Conservation (phyloP, 768 basidiomycete genomes). For the Sporobolomyces roseus region DNA sequence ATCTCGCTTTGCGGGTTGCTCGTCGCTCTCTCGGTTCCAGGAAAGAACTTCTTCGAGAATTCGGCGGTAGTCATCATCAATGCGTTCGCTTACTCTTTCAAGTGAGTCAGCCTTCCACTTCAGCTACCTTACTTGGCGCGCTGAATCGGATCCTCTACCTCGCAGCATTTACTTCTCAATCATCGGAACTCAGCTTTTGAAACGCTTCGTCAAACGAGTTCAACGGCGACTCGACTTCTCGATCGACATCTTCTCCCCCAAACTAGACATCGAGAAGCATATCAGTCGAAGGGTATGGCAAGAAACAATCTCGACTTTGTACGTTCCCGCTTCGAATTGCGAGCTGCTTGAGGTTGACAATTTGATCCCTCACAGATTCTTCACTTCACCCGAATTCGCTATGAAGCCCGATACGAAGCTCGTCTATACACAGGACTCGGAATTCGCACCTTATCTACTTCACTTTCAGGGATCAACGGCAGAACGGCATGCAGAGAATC, state of each 20-base stretch:
- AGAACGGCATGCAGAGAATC: slow-evolving; percentile 71
- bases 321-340: too few relatives aligned
- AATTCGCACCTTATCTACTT: slow-evolving; percentile 68
- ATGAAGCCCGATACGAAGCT: slow-evolving; percentile 62
- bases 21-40: slow-evolving; percentile 61
- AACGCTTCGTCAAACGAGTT: slow-evolving; percentile 58
- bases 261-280: slow-evolving; percentile 54
- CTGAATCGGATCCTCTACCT: too few relatives aligned
- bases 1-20: slow-evolving; percentile 63
- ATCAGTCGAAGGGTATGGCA: slow-evolving; percentile 72
- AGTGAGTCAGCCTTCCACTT: slow-evolving; percentile 37
- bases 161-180: slow-evolving; percentile 56
- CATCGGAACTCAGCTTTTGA: slow-evolving; percentile 57
- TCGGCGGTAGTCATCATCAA: slow-evolving; percentile 62
- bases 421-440: slow-evolving; percentile 56
- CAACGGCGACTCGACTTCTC: slow-evolving; percentile 66
- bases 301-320: slow-evolving; percentile 64
- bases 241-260: slow-evolving; percentile 75
- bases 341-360: too few relatives aligned
- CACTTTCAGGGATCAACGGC: slow-evolving; percentile 62
- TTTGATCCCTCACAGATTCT: slow-evolving; percentile 46
- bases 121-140: not conserved
- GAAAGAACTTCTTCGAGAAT: slow-evolving; percentile 57
- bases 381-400: slow-evolving; percentile 59
- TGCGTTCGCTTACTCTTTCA: slow-evolving; percentile 64